Base-by-base conservation (phyloP, 371 early-diverging fungal species). In the Choanephora cucurbitarum region DNA sequence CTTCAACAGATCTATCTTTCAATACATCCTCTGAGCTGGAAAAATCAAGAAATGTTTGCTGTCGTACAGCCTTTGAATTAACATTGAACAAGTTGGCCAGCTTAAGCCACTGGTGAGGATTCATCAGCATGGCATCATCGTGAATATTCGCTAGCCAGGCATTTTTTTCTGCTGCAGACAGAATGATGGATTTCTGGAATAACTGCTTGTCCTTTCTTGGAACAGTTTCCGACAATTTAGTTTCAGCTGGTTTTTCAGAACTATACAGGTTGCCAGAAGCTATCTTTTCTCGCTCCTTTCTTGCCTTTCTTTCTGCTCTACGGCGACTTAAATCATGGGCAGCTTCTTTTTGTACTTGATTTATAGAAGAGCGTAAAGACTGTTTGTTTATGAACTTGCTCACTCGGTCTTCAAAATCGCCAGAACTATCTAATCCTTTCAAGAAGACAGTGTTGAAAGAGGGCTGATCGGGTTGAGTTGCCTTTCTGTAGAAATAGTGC, bases 61-160 rank as follows among this genome's bases (percentile, higher is more conserved):
- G 72, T 10, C 65, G 63, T 6, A 63, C 24, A 2, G 64, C 64
- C 43, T 63, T 77, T 23, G 73, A 63, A 37, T 73, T 72, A 5
- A 72, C 69, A 46, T 74, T 69, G 37, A 77, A 77, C 18, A 73
- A 43, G 34, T 62, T 72, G 7, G 74, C 77, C 14, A 73, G 41
- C 22, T 67, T 66, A 11, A 77, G 55, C 72, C 74, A 77, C 52
- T 70, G 74, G 54, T 77, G 77, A 44, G 77, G 77, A 41, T 77
- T 70, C 46, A 59, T 60, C 31, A 72, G 42, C 49, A 64, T 60
- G n/a, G 63, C 64, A 21, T 76, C 73, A 19, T 66, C 66, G 14
- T 68, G 59, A 23, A 70, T 64, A 49, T 62, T 69, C 1, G 66
- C 37, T 43, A 68, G 58, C 75, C 75, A 76, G 10, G 67, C 54